Evolutionary conservation across 768 basidiomycete genomes (phyloP).

Genomic region (Rubroboletus satanas): DNA sequence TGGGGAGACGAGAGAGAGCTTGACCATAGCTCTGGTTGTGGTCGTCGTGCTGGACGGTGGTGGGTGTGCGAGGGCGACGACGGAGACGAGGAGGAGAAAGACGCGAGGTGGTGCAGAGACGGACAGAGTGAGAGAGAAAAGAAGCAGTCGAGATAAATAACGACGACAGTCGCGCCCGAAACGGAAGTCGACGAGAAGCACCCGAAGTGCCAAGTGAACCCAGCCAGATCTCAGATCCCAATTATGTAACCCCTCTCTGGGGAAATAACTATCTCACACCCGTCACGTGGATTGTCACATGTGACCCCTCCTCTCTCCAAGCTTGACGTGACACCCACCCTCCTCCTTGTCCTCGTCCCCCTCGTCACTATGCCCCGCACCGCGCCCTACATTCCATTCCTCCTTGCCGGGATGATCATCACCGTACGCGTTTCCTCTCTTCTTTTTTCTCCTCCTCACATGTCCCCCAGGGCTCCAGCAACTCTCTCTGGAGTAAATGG

Average conservation of each 20-base stretch:
- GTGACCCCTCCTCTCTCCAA: constrained; percentile 7
- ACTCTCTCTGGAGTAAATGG: constrained; percentile 81
- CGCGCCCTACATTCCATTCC: constrained; percentile 65
- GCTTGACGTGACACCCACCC: constrained; percentile 5
- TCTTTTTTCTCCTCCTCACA: not conserved
- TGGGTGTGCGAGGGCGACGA: constrained; percentile 17
- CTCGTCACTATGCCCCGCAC: constrained; percentile 50
- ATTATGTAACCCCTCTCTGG: not conserved
- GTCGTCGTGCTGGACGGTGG: constrained; percentile 12
- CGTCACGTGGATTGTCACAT: constrained; percentile 22
- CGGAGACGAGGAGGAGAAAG: constrained; percentile 16
- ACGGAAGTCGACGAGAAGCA: constrained; percentile 32
- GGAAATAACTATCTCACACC: not conserved
- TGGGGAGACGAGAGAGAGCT: constrained; percentile 60
- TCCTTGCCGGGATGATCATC: constrained; percentile 90
- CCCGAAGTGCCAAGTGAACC: constrained; percentile 20
- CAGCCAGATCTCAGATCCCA: constrained; percentile 26
- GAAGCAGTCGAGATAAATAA: constrained; percentile 35
- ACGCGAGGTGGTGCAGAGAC: constrained; percentile 11
- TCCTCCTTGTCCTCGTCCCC: constrained; percentile 2
- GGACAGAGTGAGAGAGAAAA: constrained; percentile 22
- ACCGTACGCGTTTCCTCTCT: constrained; percentile 46
- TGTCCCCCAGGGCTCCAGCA: constrained; percentile 61
- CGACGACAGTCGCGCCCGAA: constrained; percentile 19
- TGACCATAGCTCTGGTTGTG: constrained; percentile 50